A percentile compares a stretch with the other conserved stretches of the same genome.
Evolutionary conservation across 202 grass and related monocot species (phyloP).

Genomic region (Schoenoplectus tabernaemontani): DNA sequence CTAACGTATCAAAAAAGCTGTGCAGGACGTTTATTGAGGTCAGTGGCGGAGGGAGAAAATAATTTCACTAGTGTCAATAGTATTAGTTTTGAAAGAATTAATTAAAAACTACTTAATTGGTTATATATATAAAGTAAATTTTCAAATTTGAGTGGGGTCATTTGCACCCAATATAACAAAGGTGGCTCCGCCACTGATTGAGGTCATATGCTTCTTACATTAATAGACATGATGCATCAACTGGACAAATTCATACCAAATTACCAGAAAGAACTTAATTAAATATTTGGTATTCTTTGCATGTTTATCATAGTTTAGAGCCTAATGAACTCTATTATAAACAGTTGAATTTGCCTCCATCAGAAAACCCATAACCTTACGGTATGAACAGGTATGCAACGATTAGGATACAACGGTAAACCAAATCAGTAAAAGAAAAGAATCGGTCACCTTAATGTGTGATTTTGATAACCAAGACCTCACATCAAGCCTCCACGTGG

Average conservation of each 20-base stretch:
- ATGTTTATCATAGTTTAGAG: neutral
- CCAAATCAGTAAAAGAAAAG: neutral
- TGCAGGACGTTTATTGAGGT: no score
- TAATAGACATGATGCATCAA: neutral
- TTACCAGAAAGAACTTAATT: neutral
- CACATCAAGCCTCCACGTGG: conserved; percentile 75
- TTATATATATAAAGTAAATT: no score
- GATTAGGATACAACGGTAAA: neutral
- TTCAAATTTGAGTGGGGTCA: no score
- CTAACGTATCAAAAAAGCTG: neutral
- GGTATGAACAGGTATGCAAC: neutral
- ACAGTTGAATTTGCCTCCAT: neutral
- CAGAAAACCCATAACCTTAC: neutral
- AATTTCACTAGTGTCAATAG: no score
- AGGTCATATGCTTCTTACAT: neutral
- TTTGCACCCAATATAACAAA: no score
- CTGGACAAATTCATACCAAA: neutral
- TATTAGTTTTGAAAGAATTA: neutral
- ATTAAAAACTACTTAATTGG: no score
- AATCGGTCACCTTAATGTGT: conserved; percentile 18
- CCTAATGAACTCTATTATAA: neutral
- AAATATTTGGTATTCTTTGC: neutral
- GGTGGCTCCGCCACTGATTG: no score
- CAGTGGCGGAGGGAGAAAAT: no score
- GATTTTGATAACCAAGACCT: conserved; percentile 41